Evolutionary conservation across 2,329 filamentous ascomycete genomes (phyloP).

Genomic region (Sporothrix variecibatus): DNA sequence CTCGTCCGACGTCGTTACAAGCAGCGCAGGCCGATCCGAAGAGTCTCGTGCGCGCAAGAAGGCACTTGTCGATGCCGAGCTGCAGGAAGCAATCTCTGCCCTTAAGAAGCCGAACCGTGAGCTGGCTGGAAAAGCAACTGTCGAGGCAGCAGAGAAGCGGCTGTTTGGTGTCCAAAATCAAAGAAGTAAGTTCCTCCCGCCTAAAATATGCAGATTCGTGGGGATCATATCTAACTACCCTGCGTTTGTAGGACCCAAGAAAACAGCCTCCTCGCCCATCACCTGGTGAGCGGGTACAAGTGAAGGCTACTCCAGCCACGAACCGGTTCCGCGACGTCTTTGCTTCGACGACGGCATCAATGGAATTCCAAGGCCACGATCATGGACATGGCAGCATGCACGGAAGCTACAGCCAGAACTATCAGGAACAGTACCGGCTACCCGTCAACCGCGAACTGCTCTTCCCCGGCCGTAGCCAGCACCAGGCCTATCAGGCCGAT

Average conservation of each 20-base stretch:
- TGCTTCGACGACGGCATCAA: conserved; percentile 31
- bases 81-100: conserved; percentile 72
- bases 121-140: conserved; percentile 66
- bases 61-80: conserved; percentile 66
- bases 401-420: not conserved
- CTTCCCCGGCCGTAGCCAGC: conserved; percentile 8
- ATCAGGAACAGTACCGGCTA: conserved; percentile 33
- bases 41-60: conserved; percentile 65
- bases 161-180: conserved; percentile 45
- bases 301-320: conserved; percentile 61
- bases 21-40: conserved; percentile 45
- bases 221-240: not conserved
- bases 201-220: not conserved
- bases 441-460: conserved; percentile 9
- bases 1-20: conserved; percentile 31
- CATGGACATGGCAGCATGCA: not conserved
- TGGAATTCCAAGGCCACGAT: conserved; percentile 29
- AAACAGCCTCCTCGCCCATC: conserved; percentile 49
- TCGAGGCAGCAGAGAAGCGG: conserved; percentile 67
- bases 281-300: conserved; percentile 45
- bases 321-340: conserved; percentile 57
- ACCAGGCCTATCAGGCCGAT: not conserved
- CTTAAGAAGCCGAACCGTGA: conserved; percentile 75
- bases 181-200: conserved; percentile 48
- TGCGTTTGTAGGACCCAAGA: conserved; percentile 44